These are phyloP conservation scores for Eragrostis tef DNA, from an alignment of 202 grass and related monocot genomes.

Conservation along the genomic window DNA sequence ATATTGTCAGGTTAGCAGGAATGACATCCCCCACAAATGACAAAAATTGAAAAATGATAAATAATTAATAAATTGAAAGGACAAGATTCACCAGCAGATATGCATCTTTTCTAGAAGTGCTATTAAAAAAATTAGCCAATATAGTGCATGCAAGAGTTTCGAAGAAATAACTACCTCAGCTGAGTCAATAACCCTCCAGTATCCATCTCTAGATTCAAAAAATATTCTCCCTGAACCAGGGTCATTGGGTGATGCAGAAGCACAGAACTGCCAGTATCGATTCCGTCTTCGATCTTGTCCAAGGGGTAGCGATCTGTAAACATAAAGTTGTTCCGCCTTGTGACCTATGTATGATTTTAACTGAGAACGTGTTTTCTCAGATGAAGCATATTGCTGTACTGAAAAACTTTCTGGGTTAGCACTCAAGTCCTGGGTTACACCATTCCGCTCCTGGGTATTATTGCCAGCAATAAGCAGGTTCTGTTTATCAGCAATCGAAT, in stretches of 20 bases:
- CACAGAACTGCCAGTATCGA: conserved; percentile 90
- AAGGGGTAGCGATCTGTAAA: conserved; percentile 81
- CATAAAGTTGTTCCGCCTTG: conserved; percentile 84
- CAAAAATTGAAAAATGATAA: conserved; percentile 9
- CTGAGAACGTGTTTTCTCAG: conserved; percentile 86
- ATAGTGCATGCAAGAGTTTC: conserved; percentile 22
- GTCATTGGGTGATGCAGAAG: conserved; percentile 78
- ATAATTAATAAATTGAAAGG: conserved; percentile 21
- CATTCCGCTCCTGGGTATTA: conserved; percentile 57
- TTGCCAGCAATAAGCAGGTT: conserved; percentile 52
- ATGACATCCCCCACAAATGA: conserved; percentile 8
- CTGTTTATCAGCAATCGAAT: conserved; percentile 49
- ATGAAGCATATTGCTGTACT: conserved; percentile 72
- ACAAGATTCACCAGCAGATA: conserved; percentile 34
- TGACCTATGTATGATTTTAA: conserved; percentile 80
- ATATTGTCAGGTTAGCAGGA: not conserved
- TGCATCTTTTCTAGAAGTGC: not conserved
- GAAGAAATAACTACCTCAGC: conserved; percentile 67
- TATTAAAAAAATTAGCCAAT: conserved; percentile 25
- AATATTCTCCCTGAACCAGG: conserved; percentile 91
- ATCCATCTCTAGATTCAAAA: conserved; percentile 86
- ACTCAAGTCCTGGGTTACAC: conserved; percentile 48
- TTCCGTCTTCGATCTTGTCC: conserved; percentile 94
- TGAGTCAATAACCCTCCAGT: conserved; percentile 88
- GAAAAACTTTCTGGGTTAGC: conserved; percentile 56